Evolutionary conservation across 192 early-diverging fungal genomes (phyloP).

Genomic region (Mortierella alpina): DNA sequence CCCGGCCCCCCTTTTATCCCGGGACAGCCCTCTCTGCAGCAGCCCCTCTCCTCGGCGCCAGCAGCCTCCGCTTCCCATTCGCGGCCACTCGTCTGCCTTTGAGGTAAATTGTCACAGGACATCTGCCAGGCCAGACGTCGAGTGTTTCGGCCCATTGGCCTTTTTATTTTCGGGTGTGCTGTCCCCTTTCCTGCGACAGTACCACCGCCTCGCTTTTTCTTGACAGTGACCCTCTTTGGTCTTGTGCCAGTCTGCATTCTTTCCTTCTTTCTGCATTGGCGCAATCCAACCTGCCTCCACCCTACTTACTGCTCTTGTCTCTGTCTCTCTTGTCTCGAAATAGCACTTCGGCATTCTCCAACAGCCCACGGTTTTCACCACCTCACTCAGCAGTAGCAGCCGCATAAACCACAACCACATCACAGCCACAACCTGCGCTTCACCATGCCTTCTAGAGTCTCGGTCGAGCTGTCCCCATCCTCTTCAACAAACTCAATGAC

Average conservation of each 20-base stretch:
- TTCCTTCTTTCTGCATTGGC: not conserved
- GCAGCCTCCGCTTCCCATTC: not conserved
- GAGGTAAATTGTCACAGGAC: too few relatives aligned
- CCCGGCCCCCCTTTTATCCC: not conserved
- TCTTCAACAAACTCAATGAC: constrained; percentile 28
- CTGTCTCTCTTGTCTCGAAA: not conserved
- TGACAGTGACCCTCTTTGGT: not conserved
- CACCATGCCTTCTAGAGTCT: constrained; percentile 39
- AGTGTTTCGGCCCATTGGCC: constrained; percentile 30
- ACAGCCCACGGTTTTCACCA: too few relatives aligned
- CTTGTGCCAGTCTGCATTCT: too few relatives aligned
- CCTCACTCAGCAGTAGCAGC: too few relatives aligned
- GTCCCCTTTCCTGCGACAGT: not conserved
- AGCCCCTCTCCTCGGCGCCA: not conserved
- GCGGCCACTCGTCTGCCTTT: not conserved
- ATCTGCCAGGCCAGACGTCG: not conserved
- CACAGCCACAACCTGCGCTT: not conserved
- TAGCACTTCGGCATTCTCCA: not conserved
- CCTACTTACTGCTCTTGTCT: not conserved
- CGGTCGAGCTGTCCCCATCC: constrained; percentile 25
- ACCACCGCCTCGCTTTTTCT: not conserved
- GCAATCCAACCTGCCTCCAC: too few relatives aligned
- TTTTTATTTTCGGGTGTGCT: not conserved
- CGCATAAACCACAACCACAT: not conserved
- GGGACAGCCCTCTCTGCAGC: not conserved